phyloP scores from a whole-genome alignment of 495 filamentous ascomycete genomes.

The Terfezia boudieri region DNA sequence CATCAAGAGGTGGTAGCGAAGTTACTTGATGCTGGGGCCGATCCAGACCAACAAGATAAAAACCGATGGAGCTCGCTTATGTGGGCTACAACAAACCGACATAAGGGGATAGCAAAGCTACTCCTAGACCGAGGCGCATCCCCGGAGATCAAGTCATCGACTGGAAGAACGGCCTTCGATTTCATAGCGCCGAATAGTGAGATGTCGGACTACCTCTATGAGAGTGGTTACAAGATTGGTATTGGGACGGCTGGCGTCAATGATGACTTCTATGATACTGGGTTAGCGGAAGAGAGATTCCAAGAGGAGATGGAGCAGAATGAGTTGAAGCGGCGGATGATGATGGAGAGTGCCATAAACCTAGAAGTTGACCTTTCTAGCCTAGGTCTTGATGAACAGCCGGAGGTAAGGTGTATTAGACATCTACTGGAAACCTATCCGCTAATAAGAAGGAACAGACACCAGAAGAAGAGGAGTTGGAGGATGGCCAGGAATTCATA shows the following conservation, averaged over 20 bases:
- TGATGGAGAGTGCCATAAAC: constrained; percentile 98
- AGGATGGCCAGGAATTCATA: constrained; percentile 85
- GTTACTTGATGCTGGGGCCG: constrained; percentile 67
- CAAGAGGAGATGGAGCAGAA: constrained; percentile 96
- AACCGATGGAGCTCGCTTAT: constrained; percentile 96
- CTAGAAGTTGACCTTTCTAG: constrained; percentile 92
- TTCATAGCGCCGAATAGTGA: constrained; percentile 89
- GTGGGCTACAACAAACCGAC: constrained; percentile 99
- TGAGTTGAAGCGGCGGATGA: constrained; percentile 88
- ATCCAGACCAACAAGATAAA: constrained; percentile 80
- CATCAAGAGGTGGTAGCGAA: constrained; percentile 75
- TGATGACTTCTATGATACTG: constrained; percentile 87
- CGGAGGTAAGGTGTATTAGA: constrained; percentile 42
- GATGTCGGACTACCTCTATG: constrained; percentile 80
- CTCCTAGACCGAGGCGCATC: constrained; percentile 85
- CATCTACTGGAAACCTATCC: constrained; percentile 1
- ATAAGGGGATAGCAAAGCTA: constrained; percentile 82
- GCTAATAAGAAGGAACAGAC: constrained; percentile 28
- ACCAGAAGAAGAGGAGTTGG: constrained; percentile 54
- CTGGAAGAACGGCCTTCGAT: constrained; percentile 87
- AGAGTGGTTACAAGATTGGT: constrained; percentile 54
- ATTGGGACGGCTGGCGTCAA: constrained; percentile 70
- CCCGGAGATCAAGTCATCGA: constrained; percentile 81
- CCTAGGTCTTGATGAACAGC: constrained; percentile 84
- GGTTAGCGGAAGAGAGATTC: constrained; percentile 79